These are phyloP conservation scores for Neofusicoccum ribis DNA, from an alignment of 2,329 filamentous ascomycete genomes.

Conservation along the genomic window DNA sequence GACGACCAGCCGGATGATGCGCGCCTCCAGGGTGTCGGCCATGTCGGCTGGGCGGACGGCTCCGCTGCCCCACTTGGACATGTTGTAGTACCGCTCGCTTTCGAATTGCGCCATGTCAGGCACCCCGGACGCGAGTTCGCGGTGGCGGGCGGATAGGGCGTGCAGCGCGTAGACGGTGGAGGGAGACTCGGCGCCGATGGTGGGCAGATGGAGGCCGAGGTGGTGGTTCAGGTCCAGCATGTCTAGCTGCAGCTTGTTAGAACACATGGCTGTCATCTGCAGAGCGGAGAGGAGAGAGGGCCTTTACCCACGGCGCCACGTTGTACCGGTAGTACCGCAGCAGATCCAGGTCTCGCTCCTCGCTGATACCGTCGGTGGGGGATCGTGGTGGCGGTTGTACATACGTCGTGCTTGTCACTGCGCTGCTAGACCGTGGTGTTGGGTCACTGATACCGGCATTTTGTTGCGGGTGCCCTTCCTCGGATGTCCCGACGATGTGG, in stretches of 20 bases:
- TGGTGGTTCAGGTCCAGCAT: constrained; percentile 57
- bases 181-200: constrained; percentile 48
- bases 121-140: background rate
- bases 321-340: constrained; percentile 51
- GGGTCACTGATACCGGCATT: background rate
- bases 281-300: background rate
- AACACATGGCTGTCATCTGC: background rate
- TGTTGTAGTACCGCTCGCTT: constrained; percentile 11
- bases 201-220: constrained; percentile 54
- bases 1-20: background rate
- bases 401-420: background rate
- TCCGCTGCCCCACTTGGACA: constrained; percentile 52
- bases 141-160: constrained; percentile 47
- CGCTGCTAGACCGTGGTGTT: background rate
- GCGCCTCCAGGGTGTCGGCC: constrained; percentile 33
- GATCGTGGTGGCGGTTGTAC: background rate
- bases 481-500: background rate
- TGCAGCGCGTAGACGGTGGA: constrained; percentile 53
- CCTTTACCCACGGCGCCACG: constrained; percentile 53
- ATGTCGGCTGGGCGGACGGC: constrained; percentile 45
- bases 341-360: constrained; percentile 36
- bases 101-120: constrained; percentile 2
- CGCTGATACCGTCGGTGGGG: background rate
- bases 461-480: background rate
- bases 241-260: constrained; percentile 47